Percentiles rank a stretch among this genome's conserved stretches.
phyloP scores from a whole-genome alignment of 2,329 filamentous ascomycete species.

The Alternaria longipes region DNA sequence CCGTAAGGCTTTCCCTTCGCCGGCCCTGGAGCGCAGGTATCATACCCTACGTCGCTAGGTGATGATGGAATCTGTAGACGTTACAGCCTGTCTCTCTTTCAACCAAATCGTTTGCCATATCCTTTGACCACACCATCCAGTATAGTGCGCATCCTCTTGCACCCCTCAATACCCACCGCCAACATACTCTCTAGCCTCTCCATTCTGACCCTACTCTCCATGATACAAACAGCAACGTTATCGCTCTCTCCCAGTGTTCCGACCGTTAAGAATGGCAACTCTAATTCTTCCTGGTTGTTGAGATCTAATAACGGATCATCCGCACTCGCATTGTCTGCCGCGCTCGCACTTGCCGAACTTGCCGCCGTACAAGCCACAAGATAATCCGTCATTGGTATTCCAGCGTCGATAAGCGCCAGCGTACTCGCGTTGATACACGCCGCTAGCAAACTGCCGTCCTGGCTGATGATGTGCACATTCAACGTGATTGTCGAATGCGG shows the following conservation, averaged over 20 bases:
- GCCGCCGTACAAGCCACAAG: conserved; percentile 88
- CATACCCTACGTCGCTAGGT: background rate
- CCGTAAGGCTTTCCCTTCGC: background rate
- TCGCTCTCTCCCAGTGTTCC: conserved; percentile 79
- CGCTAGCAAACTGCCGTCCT: conserved; percentile 90
- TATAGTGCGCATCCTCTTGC: conserved; percentile 82
- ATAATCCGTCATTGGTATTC: conserved; percentile 94
- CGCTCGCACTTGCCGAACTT: conserved; percentile 68
- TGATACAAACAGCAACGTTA: conserved; percentile 79
- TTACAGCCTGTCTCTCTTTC: conserved; percentile 10
- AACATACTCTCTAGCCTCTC: conserved; percentile 89
- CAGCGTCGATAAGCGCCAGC: conserved; percentile 90
- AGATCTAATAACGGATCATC: conserved; percentile 83
- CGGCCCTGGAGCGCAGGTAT: background rate
- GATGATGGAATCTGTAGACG: background rate
- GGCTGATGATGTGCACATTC: conserved; percentile 84
- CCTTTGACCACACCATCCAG: conserved; percentile 76
- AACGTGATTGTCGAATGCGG: conserved; percentile 86
- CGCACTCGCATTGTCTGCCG: conserved; percentile 66
- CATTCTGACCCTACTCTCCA: conserved; percentile 89
- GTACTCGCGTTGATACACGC: conserved; percentile 91
- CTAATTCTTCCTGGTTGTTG: conserved; percentile 82
- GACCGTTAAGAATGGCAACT: conserved; percentile 87
- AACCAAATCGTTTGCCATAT: conserved; percentile 47
- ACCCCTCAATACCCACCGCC: conserved; percentile 89